Conservation (phyloP, 2,329 filamentous ascomycete genomes). For the Trichoderma sp. region DNA sequence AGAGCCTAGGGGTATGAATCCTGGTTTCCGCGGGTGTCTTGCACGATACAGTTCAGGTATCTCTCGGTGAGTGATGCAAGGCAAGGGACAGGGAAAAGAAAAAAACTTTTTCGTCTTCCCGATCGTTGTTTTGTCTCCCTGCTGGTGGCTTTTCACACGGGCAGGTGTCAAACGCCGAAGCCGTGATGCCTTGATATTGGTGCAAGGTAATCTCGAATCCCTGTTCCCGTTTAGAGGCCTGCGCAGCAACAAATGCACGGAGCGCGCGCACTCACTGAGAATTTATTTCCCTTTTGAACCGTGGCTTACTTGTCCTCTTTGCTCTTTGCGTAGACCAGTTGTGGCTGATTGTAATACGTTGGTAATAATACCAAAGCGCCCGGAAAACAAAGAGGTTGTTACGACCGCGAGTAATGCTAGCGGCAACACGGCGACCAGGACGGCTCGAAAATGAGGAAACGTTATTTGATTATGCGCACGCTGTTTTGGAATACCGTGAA, state of each 20-base stretch:
- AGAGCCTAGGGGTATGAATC: conserved; percentile 35
- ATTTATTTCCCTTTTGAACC: not conserved
- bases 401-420: conserved; percentile 24
- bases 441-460: not conserved
- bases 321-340: not conserved
- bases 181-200: conserved; percentile 25
- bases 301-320: not conserved
- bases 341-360: not conserved
- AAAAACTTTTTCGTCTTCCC: conserved; percentile 15
- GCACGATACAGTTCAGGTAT: not conserved
- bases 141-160: conserved; percentile 14
- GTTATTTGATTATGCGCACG: conserved; percentile 20
- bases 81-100: not conserved
- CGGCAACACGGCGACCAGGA: not conserved
- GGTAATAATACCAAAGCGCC: conserved; percentile 5
- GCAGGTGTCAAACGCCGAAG: conserved; percentile 23
- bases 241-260: conserved; percentile 15
- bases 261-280: conserved; percentile 15
- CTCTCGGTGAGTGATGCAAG: conserved; percentile 26
- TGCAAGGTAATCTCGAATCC: conserved; percentile 22
- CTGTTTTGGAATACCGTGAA: not conserved
- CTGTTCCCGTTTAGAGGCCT: conserved; percentile 20
- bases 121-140: conserved; percentile 23
- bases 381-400: not conserved
- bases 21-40: conserved; percentile 29